These are phyloP conservation scores for Plasmodium blacklocki DNA, from an alignment of 169 alveolate genomes.

Conservation along the genomic window DNA sequence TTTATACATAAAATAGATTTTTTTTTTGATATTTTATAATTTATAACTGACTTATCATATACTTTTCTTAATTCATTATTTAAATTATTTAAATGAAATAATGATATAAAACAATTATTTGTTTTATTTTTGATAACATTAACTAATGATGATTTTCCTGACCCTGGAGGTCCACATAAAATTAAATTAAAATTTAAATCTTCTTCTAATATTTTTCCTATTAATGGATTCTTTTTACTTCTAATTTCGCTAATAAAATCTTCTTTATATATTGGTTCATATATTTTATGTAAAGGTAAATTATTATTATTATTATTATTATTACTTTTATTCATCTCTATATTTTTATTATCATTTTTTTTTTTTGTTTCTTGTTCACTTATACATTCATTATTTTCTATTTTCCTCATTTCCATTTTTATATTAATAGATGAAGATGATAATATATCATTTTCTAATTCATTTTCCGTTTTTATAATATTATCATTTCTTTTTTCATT, in stretches of 20 bases:
- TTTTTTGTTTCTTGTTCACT: constrained; percentile 2
- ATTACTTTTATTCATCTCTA: constrained; percentile 1
- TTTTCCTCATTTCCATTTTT: constrained; percentile 10
- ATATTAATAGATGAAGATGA: neutral
- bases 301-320: constrained; percentile 13
- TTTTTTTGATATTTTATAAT: constrained; percentile 48
- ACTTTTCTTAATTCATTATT: constrained; percentile 52
- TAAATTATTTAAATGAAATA: constrained; percentile 67
- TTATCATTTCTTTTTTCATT: constrained; percentile 7
- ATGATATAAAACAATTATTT: constrained; percentile 31
- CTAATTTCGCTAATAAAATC: constrained; percentile 63
- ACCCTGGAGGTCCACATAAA: constrained; percentile 87
- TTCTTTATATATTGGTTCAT: constrained; percentile 69
- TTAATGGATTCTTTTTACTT: constrained; percentile 46
- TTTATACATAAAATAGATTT: constrained; percentile 55
- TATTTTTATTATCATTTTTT: constrained; percentile 4
- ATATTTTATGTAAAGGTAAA: constrained; percentile 68
- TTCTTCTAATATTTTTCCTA: constrained; percentile 43
- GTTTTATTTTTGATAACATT: constrained; percentile 79
- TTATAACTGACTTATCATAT: constrained; percentile 50
- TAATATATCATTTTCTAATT: neutral
- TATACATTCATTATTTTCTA: neutral
- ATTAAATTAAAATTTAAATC: constrained; percentile 76
- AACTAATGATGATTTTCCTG: constrained; percentile 84
- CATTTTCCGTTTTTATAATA: constrained; percentile 7